These are phyloP conservation scores for Lactarius quietus DNA, from an alignment of 768 basidiomycete genomes.

Conservation along the genomic window DNA sequence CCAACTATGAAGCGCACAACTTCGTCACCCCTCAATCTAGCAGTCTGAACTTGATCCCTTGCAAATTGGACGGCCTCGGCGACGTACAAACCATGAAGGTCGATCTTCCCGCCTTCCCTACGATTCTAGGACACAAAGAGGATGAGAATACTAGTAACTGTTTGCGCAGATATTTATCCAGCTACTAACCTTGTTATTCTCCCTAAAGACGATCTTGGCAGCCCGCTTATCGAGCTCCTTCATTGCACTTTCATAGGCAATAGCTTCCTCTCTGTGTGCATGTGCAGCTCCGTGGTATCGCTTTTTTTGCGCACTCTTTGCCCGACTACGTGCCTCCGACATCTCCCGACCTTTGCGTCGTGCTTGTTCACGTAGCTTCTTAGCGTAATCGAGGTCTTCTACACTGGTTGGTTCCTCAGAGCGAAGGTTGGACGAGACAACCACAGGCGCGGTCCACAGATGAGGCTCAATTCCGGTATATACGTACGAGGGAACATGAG, in stretches of 20 bases:
- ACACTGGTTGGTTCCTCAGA: not conserved
- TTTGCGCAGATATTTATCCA: not conserved
- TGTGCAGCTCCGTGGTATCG: not conserved
- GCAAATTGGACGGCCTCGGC: not conserved
- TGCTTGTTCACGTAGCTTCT: constrained; percentile 4
- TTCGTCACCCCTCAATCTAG: not conserved
- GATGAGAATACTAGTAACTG: not conserved
- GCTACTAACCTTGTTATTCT: constrained; percentile 16
- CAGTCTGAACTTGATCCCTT: not conserved
- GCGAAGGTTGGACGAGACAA: not conserved
- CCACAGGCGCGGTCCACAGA: not conserved
- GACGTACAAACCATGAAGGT: constrained; percentile 15
- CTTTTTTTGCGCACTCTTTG: not conserved
- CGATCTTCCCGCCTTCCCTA: not conserved
- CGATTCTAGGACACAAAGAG: not conserved
- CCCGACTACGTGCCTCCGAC: not conserved
- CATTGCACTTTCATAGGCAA: not conserved
- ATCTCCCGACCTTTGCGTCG: not conserved
- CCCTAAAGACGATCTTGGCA: constrained; percentile 1
- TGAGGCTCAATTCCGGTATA: not conserved
- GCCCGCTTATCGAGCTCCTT: not conserved
- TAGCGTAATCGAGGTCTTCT: not conserved
- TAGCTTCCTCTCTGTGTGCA: not conserved
- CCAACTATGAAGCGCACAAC: constrained; percentile 20
- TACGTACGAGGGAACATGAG: not conserved